These are phyloP conservation scores for Trematosphaeria pertusa DNA, from an alignment of 2,329 filamentous ascomycete genomes.

Conservation along the genomic window DNA sequence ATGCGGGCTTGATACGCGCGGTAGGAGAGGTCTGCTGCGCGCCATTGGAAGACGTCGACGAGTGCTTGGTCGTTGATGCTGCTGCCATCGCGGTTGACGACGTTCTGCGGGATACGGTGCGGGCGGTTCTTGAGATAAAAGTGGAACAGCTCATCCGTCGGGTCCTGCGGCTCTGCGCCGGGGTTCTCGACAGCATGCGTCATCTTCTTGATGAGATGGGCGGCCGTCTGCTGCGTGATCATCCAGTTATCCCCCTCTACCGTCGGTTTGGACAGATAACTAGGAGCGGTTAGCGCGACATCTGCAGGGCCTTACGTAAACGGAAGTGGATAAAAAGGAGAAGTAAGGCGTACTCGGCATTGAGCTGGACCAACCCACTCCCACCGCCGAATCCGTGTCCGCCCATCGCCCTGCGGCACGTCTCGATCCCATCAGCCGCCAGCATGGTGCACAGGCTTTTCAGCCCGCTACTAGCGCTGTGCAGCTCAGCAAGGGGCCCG, in stretches of 20 bases:
- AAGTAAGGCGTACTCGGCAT: conserved; percentile 47
- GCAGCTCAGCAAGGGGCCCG: conserved; percentile 57
- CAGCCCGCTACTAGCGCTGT: conserved; percentile 61
- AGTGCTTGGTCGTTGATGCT: conserved; percentile 49
- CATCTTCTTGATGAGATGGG: conserved; percentile 62
- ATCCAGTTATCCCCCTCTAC: conserved; percentile 66
- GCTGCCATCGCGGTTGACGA: conserved; percentile 32
- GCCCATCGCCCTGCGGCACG: conserved; percentile 60
- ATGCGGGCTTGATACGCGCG: conserved; percentile 54
- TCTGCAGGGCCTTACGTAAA: no score
- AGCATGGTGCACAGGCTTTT: conserved; percentile 62
- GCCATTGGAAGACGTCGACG: conserved; percentile 54
- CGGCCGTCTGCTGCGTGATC: conserved; percentile 62
- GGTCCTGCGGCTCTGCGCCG: conserved; percentile 41
- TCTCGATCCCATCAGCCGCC: conserved; percentile 62
- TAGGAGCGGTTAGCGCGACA: conserved; percentile 5
- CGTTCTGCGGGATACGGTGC: conserved; percentile 32
- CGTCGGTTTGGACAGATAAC: conserved; percentile 60
- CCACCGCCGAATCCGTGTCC: conserved; percentile 62
- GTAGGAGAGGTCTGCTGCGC: conserved; percentile 53
- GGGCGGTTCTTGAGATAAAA: conserved; percentile 46
- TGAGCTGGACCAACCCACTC: conserved; percentile 60
- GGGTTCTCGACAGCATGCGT: conserved; percentile 47
- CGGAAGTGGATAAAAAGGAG: not conserved
- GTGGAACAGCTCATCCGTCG: conserved; percentile 52